Evolutionary conservation across 148 eudicot species (phyloP).

Genomic region (Vaccinium darrowii): DNA sequence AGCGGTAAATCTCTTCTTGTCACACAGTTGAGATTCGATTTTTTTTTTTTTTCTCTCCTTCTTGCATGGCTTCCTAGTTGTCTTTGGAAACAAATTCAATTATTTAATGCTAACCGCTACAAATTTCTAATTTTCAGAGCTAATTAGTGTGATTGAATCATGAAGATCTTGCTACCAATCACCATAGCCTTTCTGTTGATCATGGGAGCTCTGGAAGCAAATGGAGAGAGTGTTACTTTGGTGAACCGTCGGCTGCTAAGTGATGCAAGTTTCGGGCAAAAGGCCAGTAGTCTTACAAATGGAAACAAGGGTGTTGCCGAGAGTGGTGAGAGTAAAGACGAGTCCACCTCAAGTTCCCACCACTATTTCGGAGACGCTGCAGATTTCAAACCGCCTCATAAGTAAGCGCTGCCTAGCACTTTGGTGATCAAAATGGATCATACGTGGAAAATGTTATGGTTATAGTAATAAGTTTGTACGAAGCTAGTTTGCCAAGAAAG

Average conservation of each 20-base stretch:
- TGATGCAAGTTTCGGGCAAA: not conserved
- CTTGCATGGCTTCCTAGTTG: too few relatives aligned
- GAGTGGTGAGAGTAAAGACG: slow-evolving; percentile 1
- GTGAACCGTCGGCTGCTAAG: not conserved
- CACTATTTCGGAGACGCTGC: too few relatives aligned
- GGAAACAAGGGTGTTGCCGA: not conserved
- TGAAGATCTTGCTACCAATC: not conserved
- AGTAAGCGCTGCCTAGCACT: too few relatives aligned
- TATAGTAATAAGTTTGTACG: too few relatives aligned
- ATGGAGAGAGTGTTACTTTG: not conserved
- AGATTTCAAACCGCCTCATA: too few relatives aligned
- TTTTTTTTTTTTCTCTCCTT: not conserved
- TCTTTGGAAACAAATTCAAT: not conserved
- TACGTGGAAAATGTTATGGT: too few relatives aligned
- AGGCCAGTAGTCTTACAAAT: not conserved
- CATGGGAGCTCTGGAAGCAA: not conserved
- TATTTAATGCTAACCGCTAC: not conserved
- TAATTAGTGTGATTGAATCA: not conserved
- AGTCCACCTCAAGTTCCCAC: too few relatives aligned
- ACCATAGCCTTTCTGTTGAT: not conserved
- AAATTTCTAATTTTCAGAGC: not conserved
- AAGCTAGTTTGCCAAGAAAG: too few relatives aligned
- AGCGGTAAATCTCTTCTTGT: not conserved
- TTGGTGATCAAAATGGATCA: too few relatives aligned
- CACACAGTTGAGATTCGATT: too few relatives aligned